These are phyloP conservation scores for Anthoceros angustus DNA, from an alignment of 225 moss, liverwort and hornwort genomes.

Conservation along the genomic window DNA sequence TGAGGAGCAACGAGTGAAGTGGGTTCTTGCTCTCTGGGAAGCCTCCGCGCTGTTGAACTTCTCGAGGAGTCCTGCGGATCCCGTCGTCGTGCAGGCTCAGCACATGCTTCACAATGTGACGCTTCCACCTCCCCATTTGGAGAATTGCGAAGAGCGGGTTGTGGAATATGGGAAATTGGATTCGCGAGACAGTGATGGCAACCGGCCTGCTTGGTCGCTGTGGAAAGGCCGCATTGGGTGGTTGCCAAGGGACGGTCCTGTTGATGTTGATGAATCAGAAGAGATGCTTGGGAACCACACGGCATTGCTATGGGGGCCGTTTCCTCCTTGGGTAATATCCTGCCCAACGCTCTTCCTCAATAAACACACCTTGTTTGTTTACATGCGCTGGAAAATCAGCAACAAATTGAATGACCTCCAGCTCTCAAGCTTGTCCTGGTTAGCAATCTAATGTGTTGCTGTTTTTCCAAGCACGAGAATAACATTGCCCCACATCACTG, in stretches of 20 bases:
- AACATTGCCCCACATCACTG: not conserved
- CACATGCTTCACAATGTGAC: not conserved
- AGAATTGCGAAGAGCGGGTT: not conserved
- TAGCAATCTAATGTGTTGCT: too few species aligned
- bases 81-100: not conserved
- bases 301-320: constrained; percentile 10
- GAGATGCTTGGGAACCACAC: not conserved
- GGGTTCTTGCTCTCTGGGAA: not conserved
- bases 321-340: constrained; percentile 19
- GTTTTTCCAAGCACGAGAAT: too few species aligned
- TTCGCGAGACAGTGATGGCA: not conserved
- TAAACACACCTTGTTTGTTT: too few species aligned
- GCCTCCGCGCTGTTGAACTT: not conserved
- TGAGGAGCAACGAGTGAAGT: not conserved
- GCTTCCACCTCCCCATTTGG: not conserved
- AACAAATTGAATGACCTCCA: too few species aligned
- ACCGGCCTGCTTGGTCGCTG: not conserved
- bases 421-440: too few species aligned
- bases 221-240: not conserved
- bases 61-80: not conserved
- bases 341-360: not conserved
- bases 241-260: not conserved
- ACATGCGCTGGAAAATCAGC: too few species aligned
- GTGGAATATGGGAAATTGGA: not conserved
- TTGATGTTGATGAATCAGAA: not conserved